Percentiles rank a stretch among this genome's conserved stretches.
These are phyloP conservation scores for Heliosperma pusillum DNA, from an alignment of 148 eudicot species.

Conservation along the genomic window DNA sequence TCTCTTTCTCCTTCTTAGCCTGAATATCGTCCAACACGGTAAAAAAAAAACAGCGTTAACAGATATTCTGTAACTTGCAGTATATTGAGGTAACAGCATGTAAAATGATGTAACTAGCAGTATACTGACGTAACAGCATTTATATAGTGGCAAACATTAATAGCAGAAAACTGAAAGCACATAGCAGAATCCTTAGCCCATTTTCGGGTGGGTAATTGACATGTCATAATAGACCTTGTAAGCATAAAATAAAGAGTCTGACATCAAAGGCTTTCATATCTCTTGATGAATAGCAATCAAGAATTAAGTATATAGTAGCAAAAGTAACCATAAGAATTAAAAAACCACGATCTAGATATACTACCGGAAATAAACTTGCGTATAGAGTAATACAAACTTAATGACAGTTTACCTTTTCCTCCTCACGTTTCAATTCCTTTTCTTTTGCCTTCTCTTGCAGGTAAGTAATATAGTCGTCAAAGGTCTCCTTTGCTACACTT, in stretches of 20 bases:
- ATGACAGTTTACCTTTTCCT: conserved; percentile 64
- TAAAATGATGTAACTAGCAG: neutral
- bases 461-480: conserved; percentile 60
- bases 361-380: neutral
- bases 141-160: too few relatives aligned
- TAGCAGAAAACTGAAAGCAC: too few relatives aligned
- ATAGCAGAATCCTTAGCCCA: too few relatives aligned
- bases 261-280: too few relatives aligned
- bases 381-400: too few relatives aligned
- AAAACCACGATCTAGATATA: neutral
- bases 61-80: neutral
- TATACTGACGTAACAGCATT: too few relatives aligned
- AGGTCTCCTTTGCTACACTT: conserved; percentile 57
- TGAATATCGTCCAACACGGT: conserved; percentile 29
- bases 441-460: conserved; percentile 88
- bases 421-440: conserved; percentile 92
- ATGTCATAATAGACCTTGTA: too few relatives aligned
- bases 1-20: conserved; percentile 84
- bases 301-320: too few relatives aligned
- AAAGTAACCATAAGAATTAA: too few relatives aligned
- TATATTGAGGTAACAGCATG: neutral
- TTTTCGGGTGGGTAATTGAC: too few relatives aligned
- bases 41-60: conserved; percentile 6
- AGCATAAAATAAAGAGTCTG: too few relatives aligned
- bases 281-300: too few relatives aligned